Evolutionary conservation across 2,329 filamentous ascomycete genomes (phyloP).

Genomic region (Botrytis galanthina): DNA sequence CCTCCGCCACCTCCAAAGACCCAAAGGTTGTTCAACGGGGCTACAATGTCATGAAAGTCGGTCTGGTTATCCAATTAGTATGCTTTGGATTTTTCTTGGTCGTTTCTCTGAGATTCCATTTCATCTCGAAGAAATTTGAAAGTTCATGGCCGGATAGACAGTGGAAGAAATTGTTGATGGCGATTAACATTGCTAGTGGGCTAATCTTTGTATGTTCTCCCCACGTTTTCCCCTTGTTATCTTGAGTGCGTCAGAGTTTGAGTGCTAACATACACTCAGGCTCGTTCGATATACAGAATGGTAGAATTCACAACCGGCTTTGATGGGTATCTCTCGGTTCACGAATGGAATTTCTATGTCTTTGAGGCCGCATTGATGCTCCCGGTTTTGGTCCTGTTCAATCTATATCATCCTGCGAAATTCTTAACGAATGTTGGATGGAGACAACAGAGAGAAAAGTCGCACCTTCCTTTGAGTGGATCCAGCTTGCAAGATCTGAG

Average conservation of each 20-base stretch:
- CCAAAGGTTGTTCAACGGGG: slow-evolving; percentile 44
- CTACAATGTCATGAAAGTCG: slow-evolving; percentile 43
- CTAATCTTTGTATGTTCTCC: slow-evolving; percentile 45
- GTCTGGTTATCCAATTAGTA: slow-evolving; percentile 43
- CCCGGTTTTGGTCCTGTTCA: slow-evolving; percentile 47
- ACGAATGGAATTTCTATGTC: slow-evolving; percentile 53
- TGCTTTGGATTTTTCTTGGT: slow-evolving; percentile 45
- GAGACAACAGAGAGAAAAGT: slow-evolving; percentile 16
- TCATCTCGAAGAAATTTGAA: slow-evolving; percentile 32
- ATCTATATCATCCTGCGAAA: slow-evolving; percentile 47
- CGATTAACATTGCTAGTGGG: slow-evolving; percentile 45
- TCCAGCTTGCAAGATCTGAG: neutral
- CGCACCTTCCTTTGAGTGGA: neutral
- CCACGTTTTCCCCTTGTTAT: neutral
- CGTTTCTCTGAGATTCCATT: slow-evolving; percentile 44
- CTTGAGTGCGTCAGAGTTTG: neutral
- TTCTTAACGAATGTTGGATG: slow-evolving; percentile 35
- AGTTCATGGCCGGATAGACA: slow-evolving; percentile 38
- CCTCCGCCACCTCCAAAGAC: slow-evolving; percentile 43
- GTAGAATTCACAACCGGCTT: slow-evolving; percentile 52
- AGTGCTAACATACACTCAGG: neutral
- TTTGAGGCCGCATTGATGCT: slow-evolving; percentile 42
- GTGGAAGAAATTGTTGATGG: slow-evolving; percentile 42
- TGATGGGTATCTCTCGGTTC: slow-evolving; percentile 47
- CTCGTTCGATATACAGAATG: slow-evolving; percentile 50